phyloP scores from a whole-genome alignment of 1,284 basidiomycete genomes.

The Cutaneotrichosporon sp. region DNA sequence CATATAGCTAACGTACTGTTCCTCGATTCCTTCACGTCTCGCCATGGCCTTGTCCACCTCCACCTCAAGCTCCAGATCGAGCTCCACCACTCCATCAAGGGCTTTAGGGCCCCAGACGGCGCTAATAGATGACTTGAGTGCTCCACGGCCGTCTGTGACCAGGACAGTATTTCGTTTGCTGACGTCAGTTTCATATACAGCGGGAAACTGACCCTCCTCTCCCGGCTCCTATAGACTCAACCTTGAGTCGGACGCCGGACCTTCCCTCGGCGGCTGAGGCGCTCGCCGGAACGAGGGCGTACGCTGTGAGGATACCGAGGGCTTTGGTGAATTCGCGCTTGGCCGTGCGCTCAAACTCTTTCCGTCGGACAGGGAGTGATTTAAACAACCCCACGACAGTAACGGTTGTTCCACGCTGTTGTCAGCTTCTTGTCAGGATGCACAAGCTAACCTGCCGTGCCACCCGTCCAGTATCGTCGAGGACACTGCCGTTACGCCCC shows the following conservation, averaged over 20 bases:
- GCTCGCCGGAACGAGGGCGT: slow-evolving; percentile 71
- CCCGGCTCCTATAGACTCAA: slow-evolving; percentile 54
- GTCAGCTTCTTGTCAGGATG: background rate
- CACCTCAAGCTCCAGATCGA: slow-evolving; percentile 67
- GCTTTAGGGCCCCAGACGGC: slow-evolving; percentile 82
- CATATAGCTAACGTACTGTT: slow-evolving; percentile 23
- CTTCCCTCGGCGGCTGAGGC: slow-evolving; percentile 35
- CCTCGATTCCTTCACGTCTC: slow-evolving; percentile 35
- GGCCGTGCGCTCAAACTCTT: slow-evolving; percentile 82
- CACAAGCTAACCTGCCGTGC: slow-evolving; percentile 63
- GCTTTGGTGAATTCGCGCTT: slow-evolving; percentile 90
- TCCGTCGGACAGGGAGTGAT: slow-evolving; percentile 81
- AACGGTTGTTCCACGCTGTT: slow-evolving; percentile 81
- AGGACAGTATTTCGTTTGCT: slow-evolving; percentile 71
- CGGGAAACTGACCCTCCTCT: slow-evolving; percentile 60
- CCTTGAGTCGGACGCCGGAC: slow-evolving; percentile 64
- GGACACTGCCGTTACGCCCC: slow-evolving; percentile 60
- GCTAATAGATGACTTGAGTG: slow-evolving; percentile 62
- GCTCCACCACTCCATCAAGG: slow-evolving; percentile 66
- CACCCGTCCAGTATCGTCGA: slow-evolving; percentile 54
- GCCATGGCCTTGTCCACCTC: slow-evolving; percentile 57
- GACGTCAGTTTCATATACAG: background rate
- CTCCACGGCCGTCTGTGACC: slow-evolving; percentile 63
- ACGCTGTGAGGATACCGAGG: slow-evolving; percentile 73
- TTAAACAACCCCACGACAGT: slow-evolving; percentile 69